These are phyloP conservation scores for Phycomyces blakesleeanus DNA, from an alignment of 192 early-diverging fungal species.

Conservation along the genomic window DNA sequence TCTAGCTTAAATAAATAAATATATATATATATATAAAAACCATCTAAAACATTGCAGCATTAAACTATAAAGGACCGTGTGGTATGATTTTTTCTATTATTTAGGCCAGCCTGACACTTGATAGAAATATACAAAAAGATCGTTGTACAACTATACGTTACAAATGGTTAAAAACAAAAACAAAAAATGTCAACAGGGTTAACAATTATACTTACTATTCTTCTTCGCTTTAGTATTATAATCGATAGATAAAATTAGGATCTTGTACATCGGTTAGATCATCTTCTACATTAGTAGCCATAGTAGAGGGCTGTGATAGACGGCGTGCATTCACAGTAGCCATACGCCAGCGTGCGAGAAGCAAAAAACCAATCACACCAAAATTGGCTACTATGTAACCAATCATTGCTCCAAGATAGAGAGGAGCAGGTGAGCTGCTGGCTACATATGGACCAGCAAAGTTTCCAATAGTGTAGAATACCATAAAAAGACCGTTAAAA, in stretches of 20 bases:
- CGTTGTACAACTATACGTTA: too few relatives aligned
- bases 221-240: neutral
- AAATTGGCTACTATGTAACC: slow-evolving; percentile 9
- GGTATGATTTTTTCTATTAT: too few relatives aligned
- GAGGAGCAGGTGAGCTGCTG: neutral
- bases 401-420: neutral
- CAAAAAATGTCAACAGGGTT: too few relatives aligned
- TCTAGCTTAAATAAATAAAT: too few relatives aligned
- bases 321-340: neutral
- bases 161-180: too few relatives aligned
- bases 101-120: too few relatives aligned
- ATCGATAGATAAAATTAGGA: slow-evolving; percentile 8
- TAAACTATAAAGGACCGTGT: too few relatives aligned
- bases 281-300: neutral
- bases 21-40: too few relatives aligned
- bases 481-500: neutral
- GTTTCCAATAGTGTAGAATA: slow-evolving; percentile 4
- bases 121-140: too few relatives aligned
- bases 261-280: slow-evolving; percentile 16
- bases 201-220: too few relatives aligned
- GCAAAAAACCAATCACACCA: neutral
- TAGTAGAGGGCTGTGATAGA: neutral
- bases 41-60: too few relatives aligned
- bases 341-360: neutral
- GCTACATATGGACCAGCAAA: slow-evolving; percentile 4